Evolutionary conservation across 2,329 filamentous ascomycete species (phyloP), one percentile per base, ranked within the genome.

Genomic region (Epichloe scottii): DNA sequence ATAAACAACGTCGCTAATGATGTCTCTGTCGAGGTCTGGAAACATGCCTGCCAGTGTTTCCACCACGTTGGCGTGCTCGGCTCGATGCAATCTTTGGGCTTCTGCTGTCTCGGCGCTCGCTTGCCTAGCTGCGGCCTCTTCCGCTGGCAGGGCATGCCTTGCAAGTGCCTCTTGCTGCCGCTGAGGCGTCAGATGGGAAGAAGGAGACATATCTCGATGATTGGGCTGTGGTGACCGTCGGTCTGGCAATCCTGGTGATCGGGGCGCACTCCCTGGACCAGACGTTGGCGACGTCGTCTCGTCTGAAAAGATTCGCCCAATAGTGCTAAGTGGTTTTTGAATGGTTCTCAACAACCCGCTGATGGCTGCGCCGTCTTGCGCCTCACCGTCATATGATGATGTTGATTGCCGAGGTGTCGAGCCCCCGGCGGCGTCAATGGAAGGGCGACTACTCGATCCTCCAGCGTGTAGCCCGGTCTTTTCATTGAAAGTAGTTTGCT

Each of bases 21-120:
- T 79, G 46, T 98, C 94, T 61, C 82, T 81, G 66, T 98, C 93
- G 48, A 98, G 73, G 63, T 94, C 89, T 1, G 93, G 93, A 66
- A 98, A 98, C 93, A 98, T 98, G 59, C 89, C 86, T 46, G 88
- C 84, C 52, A 98, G 71, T 37, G 93, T 97, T 69, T 97, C 93
- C 3, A 97, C 91, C 7, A 98, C 83, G 59, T 89, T 91, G 50
- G 81, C 76, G 67, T 97, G 90, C 72, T 98, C 93, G 51, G 85
- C 84, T 37, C 82, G 76, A 58, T 93, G 83, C 54, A 97, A 81
- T 15, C 86, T 76, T 57, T 89, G 81, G 7, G 91, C 91, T 65
- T 98, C 87, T 10, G 91, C 91, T 6, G 80, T 81, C 66, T 97
- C 91, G 1, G 87, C 89, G 58, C 87, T 94, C 1, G 91, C 91